Conservation (phyloP, 768 basidiomycete genomes). For the Serendipita sp. region DNA sequence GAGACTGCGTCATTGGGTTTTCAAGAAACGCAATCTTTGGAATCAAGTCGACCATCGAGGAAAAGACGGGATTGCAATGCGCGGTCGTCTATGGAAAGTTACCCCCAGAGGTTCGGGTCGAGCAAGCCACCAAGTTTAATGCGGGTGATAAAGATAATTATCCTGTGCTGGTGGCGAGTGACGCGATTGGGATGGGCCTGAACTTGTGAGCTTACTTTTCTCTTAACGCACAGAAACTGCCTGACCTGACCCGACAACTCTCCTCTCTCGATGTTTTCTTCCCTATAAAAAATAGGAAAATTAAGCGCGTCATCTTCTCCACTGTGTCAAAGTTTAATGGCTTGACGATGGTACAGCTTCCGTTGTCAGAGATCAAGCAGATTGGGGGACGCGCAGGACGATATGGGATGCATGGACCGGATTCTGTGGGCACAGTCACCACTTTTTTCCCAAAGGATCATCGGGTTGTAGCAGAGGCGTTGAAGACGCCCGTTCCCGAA, state of each 20-base stretch:
- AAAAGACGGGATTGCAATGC: conserved; percentile 54
- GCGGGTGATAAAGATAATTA: conserved; percentile 53
- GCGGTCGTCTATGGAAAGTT: conserved; percentile 87
- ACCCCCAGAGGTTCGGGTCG: conserved; percentile 79
- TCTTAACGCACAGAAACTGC: not conserved
- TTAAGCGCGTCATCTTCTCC: conserved; percentile 72
- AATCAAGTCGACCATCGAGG: conserved; percentile 57
- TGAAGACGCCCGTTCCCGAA: conserved; percentile 33
- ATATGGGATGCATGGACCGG: conserved; percentile 46
- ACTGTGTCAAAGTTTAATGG: conserved; percentile 52
- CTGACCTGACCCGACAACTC: not conserved
- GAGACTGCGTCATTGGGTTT: conserved; percentile 88
- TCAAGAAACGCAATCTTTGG: conserved; percentile 57
- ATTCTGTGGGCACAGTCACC: conserved; percentile 50
- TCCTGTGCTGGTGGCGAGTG: conserved; percentile 83
- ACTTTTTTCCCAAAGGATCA: conserved; percentile 50
- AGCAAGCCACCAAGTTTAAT: conserved; percentile 89
- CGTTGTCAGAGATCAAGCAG: conserved; percentile 72
- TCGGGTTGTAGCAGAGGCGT: conserved; percentile 35
- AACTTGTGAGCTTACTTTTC: conserved; percentile 52
- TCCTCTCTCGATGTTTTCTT: not conserved
- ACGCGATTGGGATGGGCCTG: conserved; percentile 93
- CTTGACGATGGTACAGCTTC: conserved; percentile 27
- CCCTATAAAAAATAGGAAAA: conserved; percentile 42
- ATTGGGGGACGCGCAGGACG: conserved; percentile 91